Evolutionary conservation across 1,284 basidiomycete genomes (phyloP).

Genomic region (Rhodotorula glutinis): DNA sequence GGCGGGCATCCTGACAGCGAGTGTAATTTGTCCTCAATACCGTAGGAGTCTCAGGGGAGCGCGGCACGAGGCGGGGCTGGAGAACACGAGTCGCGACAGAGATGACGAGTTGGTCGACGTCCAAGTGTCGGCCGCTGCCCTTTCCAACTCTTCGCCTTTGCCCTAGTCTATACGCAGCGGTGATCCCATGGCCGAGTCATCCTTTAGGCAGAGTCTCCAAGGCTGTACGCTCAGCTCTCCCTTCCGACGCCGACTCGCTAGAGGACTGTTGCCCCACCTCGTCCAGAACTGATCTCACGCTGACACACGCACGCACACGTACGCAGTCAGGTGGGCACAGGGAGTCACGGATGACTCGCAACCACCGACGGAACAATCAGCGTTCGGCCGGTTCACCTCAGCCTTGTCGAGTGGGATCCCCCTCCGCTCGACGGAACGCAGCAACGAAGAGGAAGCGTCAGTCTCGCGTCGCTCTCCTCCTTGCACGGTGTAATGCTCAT

Average conservation of each 20-base stretch:
- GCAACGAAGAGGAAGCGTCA: conserved; percentile 95
- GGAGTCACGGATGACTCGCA: conserved; percentile 33
- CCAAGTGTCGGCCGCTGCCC: no score
- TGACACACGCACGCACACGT: neutral
- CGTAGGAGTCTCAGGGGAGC: no score
- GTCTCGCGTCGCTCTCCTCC: no score
- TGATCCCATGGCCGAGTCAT: conserved; percentile 20
- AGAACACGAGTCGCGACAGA: no score
- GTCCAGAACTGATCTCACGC: no score
- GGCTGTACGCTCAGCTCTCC: conserved; percentile 16
- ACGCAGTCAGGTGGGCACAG: conserved; percentile 36
- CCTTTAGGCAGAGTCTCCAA: conserved; percentile 17
- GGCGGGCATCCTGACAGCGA: conserved; percentile 8
- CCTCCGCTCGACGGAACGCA: conserved; percentile 71
- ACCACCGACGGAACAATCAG: conserved; percentile 7
- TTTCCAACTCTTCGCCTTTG: no score
- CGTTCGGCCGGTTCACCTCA: conserved; percentile 27
- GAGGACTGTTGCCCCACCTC: neutral
- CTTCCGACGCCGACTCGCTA: no score
- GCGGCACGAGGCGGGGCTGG: no score
- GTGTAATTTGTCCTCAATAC: no score
- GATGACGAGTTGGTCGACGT: neutral
- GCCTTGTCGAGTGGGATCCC: conserved; percentile 71
- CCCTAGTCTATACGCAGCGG: no score
- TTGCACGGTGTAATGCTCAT: no score